Conservation (phyloP, 2,329 filamentous ascomycete species). For the Colletotrichum sp. region DNA sequence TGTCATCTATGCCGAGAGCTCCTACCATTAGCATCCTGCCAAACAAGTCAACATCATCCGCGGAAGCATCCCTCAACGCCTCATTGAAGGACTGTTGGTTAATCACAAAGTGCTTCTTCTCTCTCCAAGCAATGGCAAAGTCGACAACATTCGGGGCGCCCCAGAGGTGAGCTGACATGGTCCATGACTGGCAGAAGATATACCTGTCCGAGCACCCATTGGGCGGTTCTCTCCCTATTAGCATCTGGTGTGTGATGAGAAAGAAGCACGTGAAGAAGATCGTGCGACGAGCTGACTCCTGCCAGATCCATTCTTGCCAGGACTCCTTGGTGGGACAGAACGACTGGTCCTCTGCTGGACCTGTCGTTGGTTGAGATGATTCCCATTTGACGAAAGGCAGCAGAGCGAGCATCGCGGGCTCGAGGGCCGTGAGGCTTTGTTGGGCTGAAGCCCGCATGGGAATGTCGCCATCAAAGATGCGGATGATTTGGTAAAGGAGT, state of each 20-base stretch:
- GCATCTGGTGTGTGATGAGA: constrained; percentile 38
- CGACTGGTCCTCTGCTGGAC: constrained; percentile 35
- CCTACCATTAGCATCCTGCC: constrained; percentile 39
- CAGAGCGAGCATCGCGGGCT: constrained; percentile 36
- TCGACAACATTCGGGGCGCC: constrained; percentile 35
- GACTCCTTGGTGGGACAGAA: constrained; percentile 46
- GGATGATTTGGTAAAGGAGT: constrained; percentile 50
- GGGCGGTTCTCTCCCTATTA: constrained; percentile 29
- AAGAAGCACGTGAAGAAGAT: constrained; percentile 54
- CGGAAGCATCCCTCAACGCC: constrained; percentile 38
- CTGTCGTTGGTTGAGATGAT: constrained; percentile 7
- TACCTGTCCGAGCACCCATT: constrained; percentile 33
- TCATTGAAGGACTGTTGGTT: constrained; percentile 30
- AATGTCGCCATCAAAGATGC: constrained; percentile 49
- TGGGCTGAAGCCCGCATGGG: constrained; percentile 35
- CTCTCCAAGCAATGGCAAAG: constrained; percentile 43
- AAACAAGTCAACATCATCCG: constrained; percentile 49
- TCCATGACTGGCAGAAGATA: constrained; percentile 41
- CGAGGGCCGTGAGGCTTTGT: constrained; percentile 33
- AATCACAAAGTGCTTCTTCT: constrained; percentile 39
- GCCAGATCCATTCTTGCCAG: constrained; percentile 57
- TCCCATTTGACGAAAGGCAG: constrained; percentile 37
- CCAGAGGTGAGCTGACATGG: constrained; percentile 44
- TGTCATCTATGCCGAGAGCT: constrained; percentile 35
- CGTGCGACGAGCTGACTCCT: constrained; percentile 60